Conservation (phyloP, 208 protist genomes). For the Leishmania gerbilli region DNA sequence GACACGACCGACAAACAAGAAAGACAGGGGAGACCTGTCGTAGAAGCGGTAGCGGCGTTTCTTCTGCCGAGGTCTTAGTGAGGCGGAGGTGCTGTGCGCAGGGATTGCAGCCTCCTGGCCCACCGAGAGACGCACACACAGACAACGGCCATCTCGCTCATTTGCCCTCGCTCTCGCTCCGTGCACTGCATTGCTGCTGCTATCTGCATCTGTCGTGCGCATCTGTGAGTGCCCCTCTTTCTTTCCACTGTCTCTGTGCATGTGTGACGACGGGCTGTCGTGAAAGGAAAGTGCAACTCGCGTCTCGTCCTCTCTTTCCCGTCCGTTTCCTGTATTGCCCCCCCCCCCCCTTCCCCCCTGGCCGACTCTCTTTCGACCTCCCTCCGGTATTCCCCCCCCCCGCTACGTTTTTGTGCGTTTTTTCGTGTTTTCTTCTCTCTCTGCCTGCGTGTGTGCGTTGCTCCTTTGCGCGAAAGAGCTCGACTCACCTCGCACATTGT, state of each 20-base stretch:
- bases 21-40: background rate
- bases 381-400: background rate
- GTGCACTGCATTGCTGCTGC: background rate
- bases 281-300: background rate
- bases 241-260: background rate
- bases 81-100: background rate
- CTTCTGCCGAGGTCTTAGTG: background rate
- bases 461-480: background rate
- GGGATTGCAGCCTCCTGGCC: background rate
- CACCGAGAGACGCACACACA: background rate
- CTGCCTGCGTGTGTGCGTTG: background rate
- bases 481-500: background rate
- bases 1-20: background rate
- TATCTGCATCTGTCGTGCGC: background rate
- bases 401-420: background rate
- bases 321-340: background rate
- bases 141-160: background rate
- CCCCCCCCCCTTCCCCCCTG: background rate
- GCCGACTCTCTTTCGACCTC: background rate
- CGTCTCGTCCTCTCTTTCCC: background rate
- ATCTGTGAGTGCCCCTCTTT: background rate
- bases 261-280: background rate
- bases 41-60: background rate
- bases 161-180: background rate
- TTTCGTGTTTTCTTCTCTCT: background rate